Conservation (phyloP, 1,284 basidiomycete species). For the Apiotrichum montevideense region DNA sequence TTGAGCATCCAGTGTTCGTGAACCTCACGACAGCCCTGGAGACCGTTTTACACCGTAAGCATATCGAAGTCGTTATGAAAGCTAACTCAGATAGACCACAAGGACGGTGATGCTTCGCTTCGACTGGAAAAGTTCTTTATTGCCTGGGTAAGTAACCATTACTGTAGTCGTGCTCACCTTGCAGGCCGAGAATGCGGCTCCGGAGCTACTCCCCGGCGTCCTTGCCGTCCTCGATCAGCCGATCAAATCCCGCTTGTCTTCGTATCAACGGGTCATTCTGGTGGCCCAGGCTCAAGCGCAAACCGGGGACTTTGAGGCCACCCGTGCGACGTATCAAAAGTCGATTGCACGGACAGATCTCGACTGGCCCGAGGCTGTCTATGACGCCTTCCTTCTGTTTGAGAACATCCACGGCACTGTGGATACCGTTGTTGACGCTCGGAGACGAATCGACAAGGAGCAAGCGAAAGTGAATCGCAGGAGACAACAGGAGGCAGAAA, state of each 20-base stretch:
- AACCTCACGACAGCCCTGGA: constrained; percentile 18
- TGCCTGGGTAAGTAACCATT: constrained; percentile 55
- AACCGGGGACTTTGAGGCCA: constrained; percentile 55
- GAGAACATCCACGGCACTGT: constrained; percentile 76
- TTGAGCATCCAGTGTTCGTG: constrained; percentile 15
- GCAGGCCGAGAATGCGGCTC: constrained; percentile 29
- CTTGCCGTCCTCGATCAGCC: constrained; percentile 26
- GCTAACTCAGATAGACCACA: constrained; percentile 35
- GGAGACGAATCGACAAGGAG: constrained; percentile 62
- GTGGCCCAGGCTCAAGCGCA: constrained; percentile 46
- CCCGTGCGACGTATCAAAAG: constrained; percentile 61
- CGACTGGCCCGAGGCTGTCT: constrained; percentile 88
- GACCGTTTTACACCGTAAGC: constrained; percentile 45
- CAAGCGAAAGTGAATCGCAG: constrained; percentile 58
- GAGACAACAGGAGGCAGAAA: constrained; percentile 39
- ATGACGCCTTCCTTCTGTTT: constrained; percentile 79
- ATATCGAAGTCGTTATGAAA: no score
- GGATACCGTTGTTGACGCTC: constrained; percentile 61
- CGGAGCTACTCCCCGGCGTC: constrained; percentile 22
- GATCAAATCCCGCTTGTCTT: constrained; percentile 18
- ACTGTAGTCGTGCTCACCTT: not conserved
- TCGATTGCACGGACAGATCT: constrained; percentile 57
- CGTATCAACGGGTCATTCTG: constrained; percentile 31
- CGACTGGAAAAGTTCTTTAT: constrained; percentile 77
- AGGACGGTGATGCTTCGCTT: constrained; percentile 55